These are phyloP conservation scores for Plasmopara viticola DNA, from an alignment of 352 stramenopile species.

Conservation along the genomic window DNA sequence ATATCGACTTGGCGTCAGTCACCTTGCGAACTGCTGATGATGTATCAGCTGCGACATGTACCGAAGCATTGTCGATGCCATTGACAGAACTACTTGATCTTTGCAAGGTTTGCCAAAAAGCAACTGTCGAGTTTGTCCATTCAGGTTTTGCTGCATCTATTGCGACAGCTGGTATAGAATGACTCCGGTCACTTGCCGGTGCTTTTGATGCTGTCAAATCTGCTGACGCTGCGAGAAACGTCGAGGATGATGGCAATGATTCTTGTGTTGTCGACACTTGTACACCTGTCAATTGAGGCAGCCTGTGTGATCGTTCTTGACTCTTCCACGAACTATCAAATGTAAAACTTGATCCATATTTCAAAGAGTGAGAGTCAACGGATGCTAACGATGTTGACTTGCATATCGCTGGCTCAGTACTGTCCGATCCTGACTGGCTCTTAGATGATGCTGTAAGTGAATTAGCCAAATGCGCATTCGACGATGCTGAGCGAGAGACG, in stretches of 20 bases:
- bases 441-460: neutral
- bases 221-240: neutral
- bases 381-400: neutral
- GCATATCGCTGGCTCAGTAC: neutral
- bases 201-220: neutral
- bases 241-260: neutral
- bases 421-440: slow-evolving; percentile 1
- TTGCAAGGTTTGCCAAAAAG: neutral
- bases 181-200: neutral
- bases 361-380: neutral
- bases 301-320: slow-evolving; percentile 1
- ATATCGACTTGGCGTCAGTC: slow-evolving; percentile 4
- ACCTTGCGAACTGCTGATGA: neutral
- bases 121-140: neutral
- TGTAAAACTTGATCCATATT: neutral
- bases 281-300: neutral
- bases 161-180: neutral
- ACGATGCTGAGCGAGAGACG: neutral
- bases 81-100: neutral
- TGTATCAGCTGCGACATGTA: slow-evolving; percentile 5
- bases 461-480: neutral
- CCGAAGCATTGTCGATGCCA: neutral
- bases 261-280: no score
- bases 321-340: neutral
- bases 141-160: neutral